Evolutionary conservation across 2,329 filamentous ascomycete genomes (phyloP), one percentile per base, ranked within the genome.

Genomic region (Phialocephala subalpina): DNA sequence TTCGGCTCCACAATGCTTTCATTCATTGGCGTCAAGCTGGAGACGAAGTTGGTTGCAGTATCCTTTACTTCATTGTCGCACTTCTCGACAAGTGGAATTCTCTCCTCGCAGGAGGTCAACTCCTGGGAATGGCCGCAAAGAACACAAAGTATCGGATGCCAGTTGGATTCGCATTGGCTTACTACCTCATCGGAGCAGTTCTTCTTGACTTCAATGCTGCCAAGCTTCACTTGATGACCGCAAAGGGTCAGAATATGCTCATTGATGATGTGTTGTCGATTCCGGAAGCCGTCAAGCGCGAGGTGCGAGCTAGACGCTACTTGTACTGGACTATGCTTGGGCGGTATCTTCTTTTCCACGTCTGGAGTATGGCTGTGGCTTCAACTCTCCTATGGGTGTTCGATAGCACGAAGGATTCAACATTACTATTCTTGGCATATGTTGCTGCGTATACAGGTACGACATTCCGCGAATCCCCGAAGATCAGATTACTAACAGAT

Each of bases 21-120:
- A 65, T 69, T 35, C 67, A 67, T 42, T 69, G 67, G 67, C 63
- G 67, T 12, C 67, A 69, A 62, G 67, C 67, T 42, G 67, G 67
- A 16, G 67, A 69, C 53, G 67, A 69, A 62, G 65, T 72, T 58
- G 70, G 70, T 18, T 72, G 70, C 25, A 69, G 47, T n/a, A 58
- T 67, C 27, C 63, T 69, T 11, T 69, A 69, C 33, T 69, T 69
- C 36, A 56, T 69, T 8, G 55, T 69, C 52, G 67, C 67, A 2
- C 63, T 69, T 35, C 60, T 69, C 29, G 67, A 69, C 35, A 69
- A 69, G 60, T 69, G 67, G 67, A 67, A 63, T 35, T 62, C 64
- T 14, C 58, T 69, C 12, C 29, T 69, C 20, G 58, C 62, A 42
- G 67, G 67, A 8, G 65, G 64, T 18, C 42, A 61, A 27, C 56